Base-by-base conservation (phyloP, 148 eudicot genomes). In the Cornus controversa region DNA sequence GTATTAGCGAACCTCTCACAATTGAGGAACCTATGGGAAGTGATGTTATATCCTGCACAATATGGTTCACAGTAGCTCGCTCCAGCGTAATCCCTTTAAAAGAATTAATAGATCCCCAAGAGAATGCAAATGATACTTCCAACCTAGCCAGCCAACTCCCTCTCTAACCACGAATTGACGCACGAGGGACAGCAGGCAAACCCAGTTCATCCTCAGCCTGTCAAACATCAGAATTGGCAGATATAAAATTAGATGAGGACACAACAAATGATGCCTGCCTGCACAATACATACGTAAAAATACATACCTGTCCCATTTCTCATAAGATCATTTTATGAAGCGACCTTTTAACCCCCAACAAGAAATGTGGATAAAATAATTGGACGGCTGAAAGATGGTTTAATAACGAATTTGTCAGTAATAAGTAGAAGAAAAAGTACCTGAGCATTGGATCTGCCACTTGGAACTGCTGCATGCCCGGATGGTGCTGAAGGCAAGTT, bases 401-500 rank as follows among this genome's bases (percentile, higher is more conserved):
- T 27, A 67, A 29, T 26, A 45, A 67, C 37, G 47, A 31, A 47
- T 28, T 40, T 27, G 4, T 31, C 2, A 29, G 29, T 14, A 26
- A 31, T 29, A 47, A n/a, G 18, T n/a, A 65, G 45, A 62, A 53
- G 3, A 53, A 69, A 29, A 42, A 15, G 75, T 85, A 93, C 98
- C 94, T 91, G 94, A n/a, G 62, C 79, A 75, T 81, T 86, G 74
- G 84, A 79, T 86, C 92, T 90, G 53, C 92, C 94, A 53, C 86
- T 88, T 24, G 91, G 92, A 72, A 77, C 82, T 54, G 91, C 84
- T 75, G 89, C 85, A 73, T 87, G 79, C 71, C 97, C 90, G 36
- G 79, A 82, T 57, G 99, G 98, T 23, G 98, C 97, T 25, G 95
- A 82, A 69, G 99, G 99, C 87, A 96, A 84, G 83, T 93, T 92